A percentile compares a stretch with the other conserved stretches of the same genome.
Evolutionary conservation across 192 early-diverging fungal genomes (phyloP).

Genomic region (Coemansia aciculifera): DNA sequence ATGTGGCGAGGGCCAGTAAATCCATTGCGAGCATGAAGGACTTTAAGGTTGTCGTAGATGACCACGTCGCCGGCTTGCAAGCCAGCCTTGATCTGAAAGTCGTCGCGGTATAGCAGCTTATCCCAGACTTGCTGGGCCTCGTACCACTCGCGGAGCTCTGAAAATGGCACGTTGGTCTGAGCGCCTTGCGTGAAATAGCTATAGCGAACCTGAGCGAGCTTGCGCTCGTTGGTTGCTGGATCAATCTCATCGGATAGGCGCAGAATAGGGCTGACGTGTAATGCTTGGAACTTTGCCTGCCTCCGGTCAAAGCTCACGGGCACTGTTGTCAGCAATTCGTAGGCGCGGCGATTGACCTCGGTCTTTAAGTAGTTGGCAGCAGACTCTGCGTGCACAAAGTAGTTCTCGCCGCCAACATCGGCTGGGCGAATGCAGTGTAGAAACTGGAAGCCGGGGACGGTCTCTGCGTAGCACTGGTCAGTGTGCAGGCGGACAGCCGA

Average conservation of each 20-base stretch:
- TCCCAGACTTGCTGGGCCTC: conserved; percentile 52
- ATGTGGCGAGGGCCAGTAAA: conserved; percentile 52
- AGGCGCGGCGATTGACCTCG: conserved; percentile 48
- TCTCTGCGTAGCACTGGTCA: conserved; percentile 47
- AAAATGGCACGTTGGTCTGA: conserved; percentile 47
- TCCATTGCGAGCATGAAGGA: conserved; percentile 55
- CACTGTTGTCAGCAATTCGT: conserved; percentile 53
- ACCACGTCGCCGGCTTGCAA: conserved; percentile 51
- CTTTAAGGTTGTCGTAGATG: conserved; percentile 54
- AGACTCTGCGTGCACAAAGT: conserved; percentile 56
- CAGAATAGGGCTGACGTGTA: conserved; percentile 41
- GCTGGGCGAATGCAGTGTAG: conserved; percentile 56
- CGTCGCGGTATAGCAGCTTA: conserved; percentile 49
- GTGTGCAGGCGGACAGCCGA: conserved; percentile 51
- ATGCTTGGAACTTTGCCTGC: conserved; percentile 52
- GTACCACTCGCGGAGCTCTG: conserved; percentile 52
- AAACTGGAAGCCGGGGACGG: conserved; percentile 53
- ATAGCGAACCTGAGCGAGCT: conserved; percentile 48
- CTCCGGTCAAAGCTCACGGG: conserved; percentile 53
- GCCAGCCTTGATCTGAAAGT: conserved; percentile 51
- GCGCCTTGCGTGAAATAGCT: conserved; percentile 56
- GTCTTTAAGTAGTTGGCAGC: conserved; percentile 56
- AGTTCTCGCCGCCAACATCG: conserved; percentile 52
- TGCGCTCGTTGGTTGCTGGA: conserved; percentile 22
- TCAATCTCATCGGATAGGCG: conserved; percentile 30